Evolutionary conservation across 2,329 filamentous ascomycete species (phyloP), one percentile per base, ranked within the genome.

Genomic region (Neophaeococcomyces aloes): DNA sequence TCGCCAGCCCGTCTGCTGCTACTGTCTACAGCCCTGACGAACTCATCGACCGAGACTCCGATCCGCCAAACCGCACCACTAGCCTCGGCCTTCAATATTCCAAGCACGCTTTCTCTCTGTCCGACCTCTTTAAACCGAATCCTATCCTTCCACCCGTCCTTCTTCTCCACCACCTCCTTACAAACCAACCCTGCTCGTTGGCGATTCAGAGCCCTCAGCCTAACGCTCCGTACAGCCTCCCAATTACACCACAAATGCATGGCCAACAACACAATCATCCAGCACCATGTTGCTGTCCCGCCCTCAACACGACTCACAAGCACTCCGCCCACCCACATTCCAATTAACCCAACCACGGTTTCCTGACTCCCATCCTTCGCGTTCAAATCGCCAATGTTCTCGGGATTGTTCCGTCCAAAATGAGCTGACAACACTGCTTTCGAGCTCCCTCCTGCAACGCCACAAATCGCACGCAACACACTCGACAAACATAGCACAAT

Each of bases 311-410:
- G 69, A 27, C 83, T 82, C 14, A 96, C 84, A 11, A 94, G 79
- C 2, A 94, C 48, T 37, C 81, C 91, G 1, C 91, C 91, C 11
- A 75, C 73, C 40, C 94, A 71, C 76, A 96, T 87, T 2, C 91
- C 91, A 27, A 94, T 49, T 19, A 96, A 70, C 2, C 86, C 89
- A 45, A 98, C 85, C 15, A 94, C 79, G 0, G 89, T 96, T 65
- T 96, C 91, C 65, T 96, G 91, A 52, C 85, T 93, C 10, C 87
- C 87, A 60, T 96, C 89, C 74, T 94, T 81, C 68, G 89, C 88
- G 65, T 95, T 96, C 45, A 98, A 71, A 62, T 96, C 89, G 1
- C 86, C 89, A 34, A 96, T 66, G 61, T 95, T 96, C 23, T 42
- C 39, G n/a, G 39, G 39, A 29, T 86, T 85, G 59, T 79, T 79